Percentiles rank a stretch among this genome's conserved stretches.
phyloP scores from a whole-genome alignment of 1,284 basidiomycete genomes.

The Ganoderma boninense region DNA sequence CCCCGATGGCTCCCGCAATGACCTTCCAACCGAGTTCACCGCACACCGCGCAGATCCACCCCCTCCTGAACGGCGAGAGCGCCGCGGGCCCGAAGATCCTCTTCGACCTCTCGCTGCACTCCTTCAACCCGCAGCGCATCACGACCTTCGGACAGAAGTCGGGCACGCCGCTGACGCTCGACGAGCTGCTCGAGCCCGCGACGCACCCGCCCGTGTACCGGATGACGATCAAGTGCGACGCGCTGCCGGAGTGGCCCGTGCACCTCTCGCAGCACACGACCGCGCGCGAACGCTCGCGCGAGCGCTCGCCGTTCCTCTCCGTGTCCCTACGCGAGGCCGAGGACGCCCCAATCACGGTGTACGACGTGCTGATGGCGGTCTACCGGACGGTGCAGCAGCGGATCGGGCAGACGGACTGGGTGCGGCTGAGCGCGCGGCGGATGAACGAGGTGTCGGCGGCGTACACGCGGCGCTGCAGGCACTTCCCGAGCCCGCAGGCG shows the following conservation, averaged over 20 bases:
- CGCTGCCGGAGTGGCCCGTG: slow-evolving; percentile 68
- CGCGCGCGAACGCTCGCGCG: slow-evolving; percentile 38
- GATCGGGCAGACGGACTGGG: slow-evolving; percentile 68
- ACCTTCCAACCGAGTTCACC: slow-evolving; percentile 32
- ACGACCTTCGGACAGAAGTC: slow-evolving; percentile 47
- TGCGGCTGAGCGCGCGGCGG: slow-evolving; percentile 44
- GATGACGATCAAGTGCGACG: slow-evolving; percentile 65
- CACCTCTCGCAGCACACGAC: slow-evolving; percentile 50
- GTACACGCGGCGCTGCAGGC: slow-evolving; percentile 61
- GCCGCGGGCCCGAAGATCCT: slow-evolving; percentile 49
- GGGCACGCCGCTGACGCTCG: slow-evolving; percentile 44
- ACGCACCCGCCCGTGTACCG: slow-evolving; percentile 64
- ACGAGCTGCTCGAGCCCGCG: slow-evolving; percentile 58
- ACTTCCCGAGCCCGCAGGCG: slow-evolving; percentile 47
- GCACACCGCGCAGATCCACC: slow-evolving; percentile 49
- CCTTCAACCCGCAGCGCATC: slow-evolving; percentile 54
- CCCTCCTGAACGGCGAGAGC: slow-evolving; percentile 64
- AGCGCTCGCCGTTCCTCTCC: slow-evolving; percentile 37
- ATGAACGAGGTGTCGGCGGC: slow-evolving; percentile 59
- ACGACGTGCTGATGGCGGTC: slow-evolving; percentile 63
- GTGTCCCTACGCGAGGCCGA: slow-evolving; percentile 28
- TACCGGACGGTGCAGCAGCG: slow-evolving; percentile 59
- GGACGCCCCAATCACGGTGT: slow-evolving; percentile 57
- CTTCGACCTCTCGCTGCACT: slow-evolving; percentile 61
- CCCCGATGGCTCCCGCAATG: slow-evolving; percentile 32